These are phyloP conservation scores for Lepidium africanum DNA, from an alignment of 345 rosid genomes.

Conservation along the genomic window DNA sequence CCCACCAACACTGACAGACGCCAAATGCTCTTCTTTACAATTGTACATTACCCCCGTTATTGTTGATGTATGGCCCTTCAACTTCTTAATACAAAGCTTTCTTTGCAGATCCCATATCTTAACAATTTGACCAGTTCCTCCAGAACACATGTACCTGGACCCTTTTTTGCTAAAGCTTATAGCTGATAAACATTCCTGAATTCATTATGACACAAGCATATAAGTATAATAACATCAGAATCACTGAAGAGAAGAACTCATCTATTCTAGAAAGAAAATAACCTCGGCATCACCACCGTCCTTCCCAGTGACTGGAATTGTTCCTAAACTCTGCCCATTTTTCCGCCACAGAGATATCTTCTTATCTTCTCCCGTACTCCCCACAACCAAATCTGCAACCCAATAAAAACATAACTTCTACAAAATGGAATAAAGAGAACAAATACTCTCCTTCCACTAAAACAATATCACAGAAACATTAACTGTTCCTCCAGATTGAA, in stretches of 20 bases:
- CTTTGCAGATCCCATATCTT: conserved; percentile 98
- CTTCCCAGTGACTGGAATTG: conserved; percentile 62
- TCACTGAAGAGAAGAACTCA: not conserved
- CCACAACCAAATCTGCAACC: conserved; percentile 83
- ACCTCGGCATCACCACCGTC: conserved; percentile 84
- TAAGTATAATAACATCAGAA: not conserved
- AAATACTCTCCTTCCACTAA: not conserved
- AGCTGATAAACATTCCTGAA: conserved; percentile 79
- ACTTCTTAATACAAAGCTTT: conserved; percentile 85
- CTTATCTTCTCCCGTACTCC: conserved; percentile 97
- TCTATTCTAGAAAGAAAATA: not conserved
- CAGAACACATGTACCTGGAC: conserved; percentile 89
- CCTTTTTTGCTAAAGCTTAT: conserved; percentile 85
- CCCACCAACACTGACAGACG: conserved; percentile 81
- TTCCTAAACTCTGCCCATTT: conserved; percentile 78
- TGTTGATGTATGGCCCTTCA: conserved; percentile 81
- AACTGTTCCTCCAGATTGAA: not conserved
- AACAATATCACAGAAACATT: not conserved
- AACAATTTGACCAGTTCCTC: conserved; percentile 85
- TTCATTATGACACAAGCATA: not conserved
- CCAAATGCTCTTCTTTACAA: conserved; percentile 96
- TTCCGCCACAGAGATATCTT: conserved; percentile 83
- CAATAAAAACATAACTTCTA: not conserved
- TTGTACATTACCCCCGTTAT: conserved; percentile 91
- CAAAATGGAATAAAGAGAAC: not conserved